Evolutionary conservation across 208 protist genomes (phyloP).

Genomic region (Wallacemonas sp.): DNA sequence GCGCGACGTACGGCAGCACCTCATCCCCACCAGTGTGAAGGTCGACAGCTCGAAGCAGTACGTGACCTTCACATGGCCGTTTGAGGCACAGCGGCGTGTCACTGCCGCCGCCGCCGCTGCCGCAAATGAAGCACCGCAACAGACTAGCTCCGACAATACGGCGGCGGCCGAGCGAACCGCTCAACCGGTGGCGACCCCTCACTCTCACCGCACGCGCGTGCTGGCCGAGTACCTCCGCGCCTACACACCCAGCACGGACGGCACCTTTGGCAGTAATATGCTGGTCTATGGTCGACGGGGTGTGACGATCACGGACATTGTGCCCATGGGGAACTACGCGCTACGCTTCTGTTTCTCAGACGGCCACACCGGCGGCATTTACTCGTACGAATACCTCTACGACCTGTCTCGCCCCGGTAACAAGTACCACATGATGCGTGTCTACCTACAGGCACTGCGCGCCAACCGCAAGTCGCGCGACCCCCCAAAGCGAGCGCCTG

Average conservation of each 20-base stretch:
- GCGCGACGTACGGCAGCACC: slow-evolving; percentile 33
- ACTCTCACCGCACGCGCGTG: slow-evolving; percentile 39
- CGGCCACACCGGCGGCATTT: slow-evolving; percentile 81
- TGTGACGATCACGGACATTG: slow-evolving; percentile 69
- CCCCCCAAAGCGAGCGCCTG: slow-evolving; percentile 56
- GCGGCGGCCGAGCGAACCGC: not conserved
- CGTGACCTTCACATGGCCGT: slow-evolving; percentile 71
- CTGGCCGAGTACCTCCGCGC: slow-evolving; percentile 83
- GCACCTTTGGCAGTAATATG: slow-evolving; percentile 34
- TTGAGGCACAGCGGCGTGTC: slow-evolving; percentile 13
- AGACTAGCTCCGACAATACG: not conserved
- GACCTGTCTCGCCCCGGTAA: slow-evolving; percentile 39
- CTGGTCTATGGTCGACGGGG: slow-evolving; percentile 82
- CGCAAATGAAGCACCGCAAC: not conserved
- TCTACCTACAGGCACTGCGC: slow-evolving; percentile 65
- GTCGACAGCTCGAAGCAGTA: slow-evolving; percentile 60
- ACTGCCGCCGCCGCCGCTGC: not conserved
- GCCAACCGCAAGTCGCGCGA: slow-evolving; percentile 55
- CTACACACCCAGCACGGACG: slow-evolving; percentile 85
- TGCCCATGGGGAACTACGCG: slow-evolving; percentile 83
- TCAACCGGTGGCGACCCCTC: not conserved
- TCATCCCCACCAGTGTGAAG: slow-evolving; percentile 53
- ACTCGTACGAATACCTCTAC: slow-evolving; percentile 84
- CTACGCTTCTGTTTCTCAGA: slow-evolving; percentile 87
- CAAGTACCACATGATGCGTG: slow-evolving; percentile 78